phyloP scores from a whole-genome alignment of 129 eudicot genomes.

The Pulicaria dysenterica region DNA sequence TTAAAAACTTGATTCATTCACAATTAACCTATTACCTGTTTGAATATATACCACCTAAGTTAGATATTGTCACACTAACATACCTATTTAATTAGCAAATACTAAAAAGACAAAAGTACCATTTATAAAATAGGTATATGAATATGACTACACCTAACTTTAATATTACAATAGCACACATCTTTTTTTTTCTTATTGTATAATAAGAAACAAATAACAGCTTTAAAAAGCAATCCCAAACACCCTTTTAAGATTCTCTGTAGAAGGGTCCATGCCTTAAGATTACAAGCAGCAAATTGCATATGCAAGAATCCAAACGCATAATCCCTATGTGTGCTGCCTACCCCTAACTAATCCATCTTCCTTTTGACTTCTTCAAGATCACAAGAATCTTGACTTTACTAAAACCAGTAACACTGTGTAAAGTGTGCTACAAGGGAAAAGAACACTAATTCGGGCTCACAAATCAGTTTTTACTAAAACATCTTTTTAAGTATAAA shows the following conservation, averaged over 20 bases:
- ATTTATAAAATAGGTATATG: too few species aligned
- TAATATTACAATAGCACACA: neutral
- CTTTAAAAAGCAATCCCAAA: neutral
- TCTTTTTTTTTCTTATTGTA: neutral
- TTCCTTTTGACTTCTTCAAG: conserved; percentile 8
- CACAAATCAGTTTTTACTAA: conserved; percentile 16
- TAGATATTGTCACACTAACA: too few species aligned
- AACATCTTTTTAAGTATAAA: conserved; percentile 32
- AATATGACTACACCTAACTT: too few species aligned
- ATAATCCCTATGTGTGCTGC: conserved; percentile 23
- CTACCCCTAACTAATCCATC: conserved; percentile 32
- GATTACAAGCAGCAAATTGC: conserved; percentile 37
- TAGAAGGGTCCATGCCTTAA: conserved; percentile 22
- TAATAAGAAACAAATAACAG: neutral
- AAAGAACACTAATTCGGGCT: neutral
- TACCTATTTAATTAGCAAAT: too few species aligned
- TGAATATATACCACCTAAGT: too few species aligned
- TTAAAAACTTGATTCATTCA: too few species aligned
- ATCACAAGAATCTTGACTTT: conserved; percentile 25
- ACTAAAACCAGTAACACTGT: neutral
- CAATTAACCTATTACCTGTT: too few species aligned
- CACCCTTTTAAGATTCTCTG: conserved; percentile 21
- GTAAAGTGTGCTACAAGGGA: neutral
- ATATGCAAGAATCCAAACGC: conserved; percentile 41
- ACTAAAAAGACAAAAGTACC: too few species aligned